Percentiles rank a stretch among this genome's conserved stretches.
phyloP scores from a whole-genome alignment of 2,329 filamentous ascomycete genomes.

The Ceratocystis ficicola region DNA sequence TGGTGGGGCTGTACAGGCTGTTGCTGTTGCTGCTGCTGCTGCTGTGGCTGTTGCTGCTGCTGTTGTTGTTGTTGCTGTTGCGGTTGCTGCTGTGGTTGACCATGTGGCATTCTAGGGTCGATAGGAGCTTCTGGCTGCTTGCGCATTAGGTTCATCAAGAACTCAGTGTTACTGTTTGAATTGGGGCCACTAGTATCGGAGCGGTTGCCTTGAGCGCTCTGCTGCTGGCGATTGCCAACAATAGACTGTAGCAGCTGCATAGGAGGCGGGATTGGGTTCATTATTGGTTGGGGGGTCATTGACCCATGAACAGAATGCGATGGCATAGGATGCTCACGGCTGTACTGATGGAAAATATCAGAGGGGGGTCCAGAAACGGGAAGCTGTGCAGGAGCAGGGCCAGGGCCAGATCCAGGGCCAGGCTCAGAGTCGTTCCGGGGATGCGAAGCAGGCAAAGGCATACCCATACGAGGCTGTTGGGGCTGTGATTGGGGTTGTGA shows the following conservation, averaged over 20 bases:
- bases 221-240: slow-evolving; percentile 34
- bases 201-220: slow-evolving; percentile 19
- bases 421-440: slow-evolving; percentile 15
- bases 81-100: slow-evolving; percentile 40
- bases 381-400: not conserved
- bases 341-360: slow-evolving; percentile 20
- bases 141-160: slow-evolving; percentile 72
- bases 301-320: slow-evolving; percentile 37
- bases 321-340: slow-evolving; percentile 30
- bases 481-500: slow-evolving; percentile 32
- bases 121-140: slow-evolving; percentile 38
- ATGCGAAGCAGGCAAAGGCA: slow-evolving; percentile 16
- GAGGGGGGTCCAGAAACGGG: slow-evolving; percentile 15
- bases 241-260: slow-evolving; percentile 52
- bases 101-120: slow-evolving; percentile 39
- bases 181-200: slow-evolving; percentile 11
- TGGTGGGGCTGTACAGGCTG: slow-evolving; percentile 26
- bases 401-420: not conserved
- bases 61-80: slow-evolving; percentile 27
- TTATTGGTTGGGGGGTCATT: slow-evolving; percentile 37
- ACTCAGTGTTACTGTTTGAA: slow-evolving; percentile 59
- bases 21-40: slow-evolving; percentile 21
- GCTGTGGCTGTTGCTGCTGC: slow-evolving; percentile 24
- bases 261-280: slow-evolving; percentile 37
- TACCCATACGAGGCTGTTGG: slow-evolving; percentile 28